These are phyloP conservation scores for Aspergillus olivimuriae DNA, from an alignment of 495 filamentous ascomycete species.

Conservation along the genomic window DNA sequence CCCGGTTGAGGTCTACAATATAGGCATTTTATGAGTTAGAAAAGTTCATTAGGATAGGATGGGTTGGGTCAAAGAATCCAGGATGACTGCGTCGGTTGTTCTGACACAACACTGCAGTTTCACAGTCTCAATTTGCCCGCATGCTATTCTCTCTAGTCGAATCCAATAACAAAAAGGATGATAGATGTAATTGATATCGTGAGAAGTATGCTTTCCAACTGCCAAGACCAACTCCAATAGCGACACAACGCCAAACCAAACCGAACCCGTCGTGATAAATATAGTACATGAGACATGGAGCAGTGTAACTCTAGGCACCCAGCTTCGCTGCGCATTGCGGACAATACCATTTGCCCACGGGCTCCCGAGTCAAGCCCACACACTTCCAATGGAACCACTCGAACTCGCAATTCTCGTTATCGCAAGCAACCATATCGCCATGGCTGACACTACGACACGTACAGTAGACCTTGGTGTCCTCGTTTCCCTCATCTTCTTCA, in stretches of 20 bases:
- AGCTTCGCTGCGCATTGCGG: conserved; percentile 65
- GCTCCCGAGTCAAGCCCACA: conserved; percentile 83
- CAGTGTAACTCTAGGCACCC: conserved; percentile 30
- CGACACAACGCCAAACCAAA: background rate
- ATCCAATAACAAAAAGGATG: too few relatives aligned
- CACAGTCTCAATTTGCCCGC: background rate
- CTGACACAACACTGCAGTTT: background rate
- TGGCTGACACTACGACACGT: conserved; percentile 86
- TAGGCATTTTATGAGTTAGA: conserved; percentile 5
- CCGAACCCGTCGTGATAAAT: background rate
- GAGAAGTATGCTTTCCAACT: background rate
- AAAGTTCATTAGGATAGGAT: conserved; percentile 4
- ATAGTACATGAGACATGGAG: conserved; percentile 4
- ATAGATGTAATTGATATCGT: background rate
- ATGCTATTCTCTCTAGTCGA: too few relatives aligned
- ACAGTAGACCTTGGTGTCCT: conserved; percentile 88
- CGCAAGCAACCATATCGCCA: conserved; percentile 97
- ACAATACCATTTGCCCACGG: conserved; percentile 89
- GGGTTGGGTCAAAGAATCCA: conserved; percentile 4
- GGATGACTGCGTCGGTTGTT: background rate
- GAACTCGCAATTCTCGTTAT: conserved; percentile 84
- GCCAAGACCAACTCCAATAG: background rate
- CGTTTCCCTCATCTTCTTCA: conserved; percentile 76
- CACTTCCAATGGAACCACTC: conserved; percentile 99
- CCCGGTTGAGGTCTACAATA: conserved; percentile 4